Evolutionary conservation across 2,329 filamentous ascomycete species (phyloP).

Genomic region (Fusarium udum): DNA sequence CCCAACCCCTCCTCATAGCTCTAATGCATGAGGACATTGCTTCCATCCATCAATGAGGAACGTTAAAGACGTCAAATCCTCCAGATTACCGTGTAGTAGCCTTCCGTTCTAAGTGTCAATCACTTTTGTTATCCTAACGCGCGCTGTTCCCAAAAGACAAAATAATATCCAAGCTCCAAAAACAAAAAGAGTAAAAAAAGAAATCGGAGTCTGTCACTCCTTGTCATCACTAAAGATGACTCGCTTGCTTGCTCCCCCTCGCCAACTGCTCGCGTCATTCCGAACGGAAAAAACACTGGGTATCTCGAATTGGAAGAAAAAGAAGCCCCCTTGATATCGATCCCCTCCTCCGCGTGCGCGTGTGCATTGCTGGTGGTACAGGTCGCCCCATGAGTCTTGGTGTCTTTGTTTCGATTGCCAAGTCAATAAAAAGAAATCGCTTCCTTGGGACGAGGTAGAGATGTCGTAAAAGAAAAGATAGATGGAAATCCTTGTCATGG

Average conservation of each 20-base stretch:
- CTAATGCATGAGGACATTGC: constrained; percentile 27
- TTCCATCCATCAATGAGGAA: constrained; percentile 33
- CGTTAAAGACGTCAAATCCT: constrained; percentile 34
- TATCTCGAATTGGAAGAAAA: constrained; percentile 51
- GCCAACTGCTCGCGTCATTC: constrained; percentile 44
- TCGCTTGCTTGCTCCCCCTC: constrained; percentile 29
- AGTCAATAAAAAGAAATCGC: constrained; percentile 41
- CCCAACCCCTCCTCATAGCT: constrained; percentile 32
- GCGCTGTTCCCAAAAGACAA: constrained; percentile 23
- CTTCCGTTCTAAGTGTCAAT: constrained; percentile 42
- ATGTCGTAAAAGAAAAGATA: constrained; percentile 35
- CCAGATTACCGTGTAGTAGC: constrained; percentile 45
- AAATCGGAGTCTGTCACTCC: constrained; percentile 29
- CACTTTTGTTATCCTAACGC: constrained; percentile 44
- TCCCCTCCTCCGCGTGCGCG: constrained; percentile 42
- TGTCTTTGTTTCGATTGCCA: constrained; percentile 39
- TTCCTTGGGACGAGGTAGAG: constrained; percentile 39
- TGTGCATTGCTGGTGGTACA: constrained; percentile 48
- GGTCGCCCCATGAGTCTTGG: constrained; percentile 44
- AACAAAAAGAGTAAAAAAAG: constrained; percentile 15
- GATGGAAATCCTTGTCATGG: constrained; percentile 35
- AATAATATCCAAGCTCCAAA: constrained; percentile 33
- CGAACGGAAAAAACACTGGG: constrained; percentile 46
- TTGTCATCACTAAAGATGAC: constrained; percentile 11
- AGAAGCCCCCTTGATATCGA: constrained; percentile 44